Evolutionary conservation across 305 asterid genomes (phyloP), one percentile per base, ranked within the genome.

Genomic region (Solanum hybrid): DNA sequence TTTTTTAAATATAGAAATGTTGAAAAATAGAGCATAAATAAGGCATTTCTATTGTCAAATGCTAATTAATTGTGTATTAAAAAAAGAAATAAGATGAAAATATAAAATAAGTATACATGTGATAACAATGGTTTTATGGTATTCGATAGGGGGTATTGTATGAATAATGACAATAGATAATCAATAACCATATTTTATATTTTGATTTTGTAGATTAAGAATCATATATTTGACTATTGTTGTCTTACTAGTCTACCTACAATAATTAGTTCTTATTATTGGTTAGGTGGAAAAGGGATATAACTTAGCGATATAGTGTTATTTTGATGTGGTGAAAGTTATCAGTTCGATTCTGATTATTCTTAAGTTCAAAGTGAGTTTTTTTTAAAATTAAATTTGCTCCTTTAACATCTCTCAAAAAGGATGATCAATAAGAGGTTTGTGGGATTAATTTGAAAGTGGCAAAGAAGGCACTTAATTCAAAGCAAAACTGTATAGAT

Each of bases 301-400:
- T 66, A 66, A n/a, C 1, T 66, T 0, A 69, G 1, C 14, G 0
- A 10, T 69, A 10, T 66, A 66, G 4, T 69, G 1, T 24, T 0
- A 10, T 3, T 5, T 20, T 60, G 0, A 20, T 0, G 12, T 60
- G 72, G 0, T 60, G 11, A 7, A 8, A 60, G 11, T 60, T 1
- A 60, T 60, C 6, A 22, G 5, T 60, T 60, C 1, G 0, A 20
- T 60, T 60, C 0, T 64, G 13, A 64, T 64, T 22, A 22, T 64
- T 9, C 0, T 1, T 0, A 22, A 8, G 27, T 22, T 22, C 0
- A 22, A 7, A 7, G 5, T 64, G 11, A 8, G 2, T 22, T 64
- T 20, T 64, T 10, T 64, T 2, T n/a, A 3, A 38, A 64, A 4
- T 64, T 3, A 20, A 64, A 22, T 64, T 64, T 64, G 1, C 13